Evolutionary conservation across 164 flowering plant genomes (phyloP).

Genomic region (Stephania yunnanensis): DNA sequence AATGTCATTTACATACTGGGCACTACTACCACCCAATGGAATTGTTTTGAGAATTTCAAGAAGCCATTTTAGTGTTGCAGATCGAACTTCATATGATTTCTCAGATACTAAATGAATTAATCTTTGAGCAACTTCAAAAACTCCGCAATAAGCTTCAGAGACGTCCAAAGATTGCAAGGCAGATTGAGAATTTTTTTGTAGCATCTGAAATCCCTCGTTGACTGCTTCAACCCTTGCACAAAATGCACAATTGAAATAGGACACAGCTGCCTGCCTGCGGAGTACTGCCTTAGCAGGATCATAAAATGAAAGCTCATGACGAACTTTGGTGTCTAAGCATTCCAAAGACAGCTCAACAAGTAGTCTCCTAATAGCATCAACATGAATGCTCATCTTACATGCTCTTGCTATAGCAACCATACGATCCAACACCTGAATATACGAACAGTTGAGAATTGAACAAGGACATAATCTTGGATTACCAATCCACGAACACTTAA

Average conservation of each 20-base stretch:
- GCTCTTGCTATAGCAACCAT: conserved; percentile 65
- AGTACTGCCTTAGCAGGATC: conserved; percentile 79
- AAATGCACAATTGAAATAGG: conserved; percentile 68
- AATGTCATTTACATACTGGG: conserved; percentile 21
- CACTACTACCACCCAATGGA: conserved; percentile 14
- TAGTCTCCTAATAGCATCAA: conserved; percentile 37
- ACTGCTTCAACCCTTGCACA: conserved; percentile 31
- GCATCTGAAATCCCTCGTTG: conserved; percentile 29
- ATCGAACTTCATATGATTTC: conserved; percentile 77
- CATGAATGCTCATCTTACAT: conserved; percentile 31
- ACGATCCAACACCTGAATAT: conserved; percentile 58
- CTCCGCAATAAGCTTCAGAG: conserved; percentile 25
- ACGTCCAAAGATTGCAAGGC: conserved; percentile 14
- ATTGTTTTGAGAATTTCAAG: conserved; percentile 42
- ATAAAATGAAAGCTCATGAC: conserved; percentile 31
- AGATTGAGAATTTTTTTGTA: conserved; percentile 16
- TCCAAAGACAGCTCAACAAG: conserved; percentile 52
- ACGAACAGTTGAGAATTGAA: conserved; percentile 54
- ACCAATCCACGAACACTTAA: conserved; percentile 69
- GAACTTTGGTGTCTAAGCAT: conserved; percentile 49
- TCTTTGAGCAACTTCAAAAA: conserved; percentile 37
- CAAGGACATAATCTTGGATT: conserved; percentile 54
- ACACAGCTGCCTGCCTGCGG: conserved; percentile 60
- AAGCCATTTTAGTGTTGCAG: conserved; percentile 81
- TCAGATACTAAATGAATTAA: conserved; percentile 52